phyloP scores from a whole-genome alignment of 2,329 filamentous ascomycete species.

The Rutstroemia sp. region DNA sequence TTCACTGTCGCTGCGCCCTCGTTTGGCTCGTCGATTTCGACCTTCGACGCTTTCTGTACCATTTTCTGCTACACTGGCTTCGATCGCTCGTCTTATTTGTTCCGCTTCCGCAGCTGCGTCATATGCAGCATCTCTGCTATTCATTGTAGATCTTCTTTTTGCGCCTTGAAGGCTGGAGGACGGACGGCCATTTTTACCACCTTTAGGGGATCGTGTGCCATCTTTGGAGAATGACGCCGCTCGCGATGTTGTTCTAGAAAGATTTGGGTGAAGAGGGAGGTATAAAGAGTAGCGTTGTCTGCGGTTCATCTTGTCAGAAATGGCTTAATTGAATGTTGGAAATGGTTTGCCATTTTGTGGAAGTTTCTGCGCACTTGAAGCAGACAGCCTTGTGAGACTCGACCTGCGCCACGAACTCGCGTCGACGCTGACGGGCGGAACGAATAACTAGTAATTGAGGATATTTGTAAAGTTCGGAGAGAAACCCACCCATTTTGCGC shows the following conservation, averaged over 20 bases:
- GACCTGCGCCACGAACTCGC: conserved; percentile 29
- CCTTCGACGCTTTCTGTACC: conserved; percentile 36
- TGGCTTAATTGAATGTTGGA: conserved; percentile 3
- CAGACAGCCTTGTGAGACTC: conserved; percentile 28
- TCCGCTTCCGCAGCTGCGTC: conserved; percentile 68
- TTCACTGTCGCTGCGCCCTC: conserved; percentile 85
- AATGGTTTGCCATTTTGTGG: conserved; percentile 9
- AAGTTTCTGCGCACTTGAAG: conserved; percentile 13
- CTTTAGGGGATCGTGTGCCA: conserved; percentile 45
- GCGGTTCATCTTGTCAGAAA: conserved; percentile 33
- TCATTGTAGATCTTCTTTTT: conserved; percentile 93
- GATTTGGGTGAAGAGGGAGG: conserved; percentile 46
- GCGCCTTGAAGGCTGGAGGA: conserved; percentile 35
- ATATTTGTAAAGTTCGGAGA: conserved; percentile 3
- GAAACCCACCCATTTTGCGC: conserved; percentile 74
- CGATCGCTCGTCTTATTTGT: conserved; percentile 78
- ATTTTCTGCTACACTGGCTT: conserved; percentile 82
- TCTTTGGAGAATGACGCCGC: conserved; percentile 62
- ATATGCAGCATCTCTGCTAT: conserved; percentile 89
- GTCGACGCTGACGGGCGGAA: conserved; percentile 21
- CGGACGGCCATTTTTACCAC: conserved; percentile 46
- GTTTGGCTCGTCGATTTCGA: conserved; percentile 62
- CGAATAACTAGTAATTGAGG: conserved; percentile 14
- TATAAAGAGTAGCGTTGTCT: conserved; percentile 63
- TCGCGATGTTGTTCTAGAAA: conserved; percentile 50